Conservation (phyloP, 192 early-diverging fungal species). For the Backusella westeae region DNA sequence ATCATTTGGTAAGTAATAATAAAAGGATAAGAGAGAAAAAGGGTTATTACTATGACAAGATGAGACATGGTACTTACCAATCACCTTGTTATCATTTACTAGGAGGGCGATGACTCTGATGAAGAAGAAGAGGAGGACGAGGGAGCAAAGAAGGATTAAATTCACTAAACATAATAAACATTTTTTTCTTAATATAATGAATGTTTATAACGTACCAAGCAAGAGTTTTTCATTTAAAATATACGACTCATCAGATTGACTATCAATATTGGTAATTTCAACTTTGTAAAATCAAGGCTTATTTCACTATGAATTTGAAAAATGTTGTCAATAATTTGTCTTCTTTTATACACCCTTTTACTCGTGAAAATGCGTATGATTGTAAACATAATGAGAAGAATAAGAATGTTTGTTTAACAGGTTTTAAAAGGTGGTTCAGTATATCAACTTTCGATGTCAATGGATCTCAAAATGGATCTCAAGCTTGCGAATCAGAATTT, state of each 20-base stretch:
- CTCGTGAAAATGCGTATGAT: no score
- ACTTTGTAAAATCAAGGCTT: neutral
- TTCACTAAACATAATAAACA: neutral
- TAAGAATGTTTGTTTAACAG: no score
- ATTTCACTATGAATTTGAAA: no score
- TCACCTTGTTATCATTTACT: neutral
- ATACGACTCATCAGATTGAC: no score
- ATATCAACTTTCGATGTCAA: no score
- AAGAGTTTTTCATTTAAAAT: neutral
- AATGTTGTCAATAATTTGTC: no score
- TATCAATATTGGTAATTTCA: neutral
- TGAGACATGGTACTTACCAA: neutral
- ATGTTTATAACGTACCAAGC: neutral
- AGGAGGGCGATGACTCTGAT: neutral
- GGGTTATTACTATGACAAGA: neutral
- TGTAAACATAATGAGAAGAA: no score
- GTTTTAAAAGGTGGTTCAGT: no score
- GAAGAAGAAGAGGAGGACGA: neutral
- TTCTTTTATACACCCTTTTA: no score
- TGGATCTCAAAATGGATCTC: no score
- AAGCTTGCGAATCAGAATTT: no score
- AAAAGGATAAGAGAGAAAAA: neutral
- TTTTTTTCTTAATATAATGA: neutral
- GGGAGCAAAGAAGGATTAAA: neutral
- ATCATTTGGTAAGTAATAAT: conserved; percentile 11